Evolutionary conservation across 2,329 filamentous ascomycete genomes (phyloP), one percentile per base, ranked within the genome.

Genomic region (Purpureocillium takamizusanense): DNA sequence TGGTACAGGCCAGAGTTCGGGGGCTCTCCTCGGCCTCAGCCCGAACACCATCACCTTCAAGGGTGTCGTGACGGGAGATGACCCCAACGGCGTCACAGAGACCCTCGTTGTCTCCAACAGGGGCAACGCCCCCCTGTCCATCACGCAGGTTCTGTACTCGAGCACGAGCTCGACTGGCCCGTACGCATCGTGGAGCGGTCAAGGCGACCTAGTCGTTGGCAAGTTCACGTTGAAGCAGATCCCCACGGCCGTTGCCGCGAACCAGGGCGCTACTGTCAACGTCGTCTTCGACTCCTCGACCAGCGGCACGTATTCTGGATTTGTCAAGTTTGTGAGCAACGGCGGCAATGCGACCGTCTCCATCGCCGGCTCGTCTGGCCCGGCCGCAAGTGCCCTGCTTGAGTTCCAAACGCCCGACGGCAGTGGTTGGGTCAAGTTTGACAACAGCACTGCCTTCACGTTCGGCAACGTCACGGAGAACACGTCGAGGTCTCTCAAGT

Each of bases 381-480:
- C 65, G 2, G 54, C 66, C 0, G 69, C 76, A 1, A 56, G 56
- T 0, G 72, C 70, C 1, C 49, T 73, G 1, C 52, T 79, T 4
- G 69, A 78, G 47, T 78, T 78, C 50, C 68, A 78, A 49, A 69
- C 61, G 0, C 49, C 59, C 0, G 70, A 77, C 47, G 72, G 66
- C 3, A 54, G 50, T 3, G 62, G 60, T 0, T 79, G 74, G 75
- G 60, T 72, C 3, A 46, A 57, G 3, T 76, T 72, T 38, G 47
- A 59, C 5, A 42, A 57, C 3, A 59, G 53, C 4, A 55, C 51
- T 7, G 61, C 66, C 2, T 78, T 79, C 40, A 67, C 57, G 0
- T 78, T 78, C 43, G 75, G 73, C 12, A 69, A 70, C 30, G 73
- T 78, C 3, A 67, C 63, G 1, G 65, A 76, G 48, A 73, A 73